Conservation (phyloP, 2,329 filamentous ascomycete species). For the Beauveria sp. region DNA sequence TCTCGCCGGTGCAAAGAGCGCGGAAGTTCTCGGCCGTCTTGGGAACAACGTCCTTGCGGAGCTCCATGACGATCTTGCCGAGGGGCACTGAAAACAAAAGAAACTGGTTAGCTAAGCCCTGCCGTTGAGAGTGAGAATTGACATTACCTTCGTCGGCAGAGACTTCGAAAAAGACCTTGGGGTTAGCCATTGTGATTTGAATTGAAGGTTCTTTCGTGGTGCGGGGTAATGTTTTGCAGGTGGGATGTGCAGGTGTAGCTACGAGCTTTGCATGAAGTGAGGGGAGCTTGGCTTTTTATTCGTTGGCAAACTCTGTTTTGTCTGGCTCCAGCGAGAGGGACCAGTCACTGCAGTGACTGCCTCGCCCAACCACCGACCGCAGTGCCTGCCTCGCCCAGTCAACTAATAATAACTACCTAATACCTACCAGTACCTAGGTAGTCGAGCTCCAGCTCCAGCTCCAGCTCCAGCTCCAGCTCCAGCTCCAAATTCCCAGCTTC, state of each 20-base stretch:
- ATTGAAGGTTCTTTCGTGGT: neutral
- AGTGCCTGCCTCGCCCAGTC: no score
- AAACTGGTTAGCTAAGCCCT: neutral
- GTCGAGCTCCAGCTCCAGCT: no score
- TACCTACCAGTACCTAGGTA: no score
- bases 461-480: no score
- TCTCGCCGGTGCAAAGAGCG: slow-evolving; percentile 13
- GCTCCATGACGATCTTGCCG: slow-evolving; percentile 11
- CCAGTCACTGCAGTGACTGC: neutral
- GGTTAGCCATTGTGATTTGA: slow-evolving; percentile 9
- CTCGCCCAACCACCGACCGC: no score
- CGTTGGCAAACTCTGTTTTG: slow-evolving; percentile 1
- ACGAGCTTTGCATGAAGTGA: neutral
- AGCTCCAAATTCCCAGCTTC: no score
- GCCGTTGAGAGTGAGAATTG: neutral
- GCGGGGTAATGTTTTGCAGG: neutral
- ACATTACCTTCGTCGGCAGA: slow-evolving; percentile 11
- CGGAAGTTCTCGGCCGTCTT: slow-evolving; percentile 14
- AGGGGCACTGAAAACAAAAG: slow-evolving; percentile 5
- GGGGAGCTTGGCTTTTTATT: slow-evolving; percentile 1
- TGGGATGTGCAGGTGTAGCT: neutral
- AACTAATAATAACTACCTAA: no score
- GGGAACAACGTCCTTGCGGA: slow-evolving; percentile 8
- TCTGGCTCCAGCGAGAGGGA: neutral
- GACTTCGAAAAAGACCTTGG: slow-evolving; percentile 15